These are phyloP conservation scores for Lolium rigidum DNA, from an alignment of 176 grass and related monocot genomes.

Conservation along the genomic window DNA sequence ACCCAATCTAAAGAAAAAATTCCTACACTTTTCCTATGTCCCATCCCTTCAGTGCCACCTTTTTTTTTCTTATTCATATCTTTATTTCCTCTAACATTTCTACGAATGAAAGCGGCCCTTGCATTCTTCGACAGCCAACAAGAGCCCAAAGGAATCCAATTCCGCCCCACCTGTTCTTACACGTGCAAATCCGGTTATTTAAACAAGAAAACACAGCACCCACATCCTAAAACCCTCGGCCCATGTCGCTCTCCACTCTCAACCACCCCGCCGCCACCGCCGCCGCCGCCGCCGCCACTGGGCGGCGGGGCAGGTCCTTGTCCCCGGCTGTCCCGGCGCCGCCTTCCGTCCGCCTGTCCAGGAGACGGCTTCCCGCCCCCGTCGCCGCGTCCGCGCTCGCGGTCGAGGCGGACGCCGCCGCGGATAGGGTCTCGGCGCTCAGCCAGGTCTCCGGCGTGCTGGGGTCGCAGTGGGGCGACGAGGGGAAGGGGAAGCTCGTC, in stretches of 20 bases:
- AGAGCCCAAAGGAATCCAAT: background rate
- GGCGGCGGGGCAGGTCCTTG: constrained; percentile 19
- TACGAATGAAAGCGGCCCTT: no score
- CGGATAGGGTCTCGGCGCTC: constrained; percentile 57
- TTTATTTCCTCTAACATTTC: no score
- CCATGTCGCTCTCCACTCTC: constrained; percentile 50
- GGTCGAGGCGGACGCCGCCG: constrained; percentile 47
- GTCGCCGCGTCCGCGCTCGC: constrained; percentile 44
- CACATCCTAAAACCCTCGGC: constrained; percentile 30
- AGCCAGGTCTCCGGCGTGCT: constrained; percentile 79
- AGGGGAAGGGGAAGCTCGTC: constrained; percentile 88
- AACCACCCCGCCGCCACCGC: constrained; percentile 39
- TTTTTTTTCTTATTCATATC: no score
- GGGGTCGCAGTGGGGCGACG: constrained; percentile 89
- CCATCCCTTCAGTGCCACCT: no score
- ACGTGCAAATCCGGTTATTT: constrained; percentile 9
- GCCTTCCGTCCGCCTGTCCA: constrained; percentile 25
- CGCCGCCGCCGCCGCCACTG: constrained; percentile 6
- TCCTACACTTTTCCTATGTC: no score
- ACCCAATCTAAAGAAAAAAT: no score
- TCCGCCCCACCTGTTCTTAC: background rate
- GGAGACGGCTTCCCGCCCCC: background rate
- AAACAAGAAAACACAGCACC: background rate
- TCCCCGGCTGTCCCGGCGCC: constrained; percentile 19
- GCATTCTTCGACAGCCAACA: background rate